Conservation (phyloP, 139 green algal species). For the Parachlorella kessleri region DNA sequence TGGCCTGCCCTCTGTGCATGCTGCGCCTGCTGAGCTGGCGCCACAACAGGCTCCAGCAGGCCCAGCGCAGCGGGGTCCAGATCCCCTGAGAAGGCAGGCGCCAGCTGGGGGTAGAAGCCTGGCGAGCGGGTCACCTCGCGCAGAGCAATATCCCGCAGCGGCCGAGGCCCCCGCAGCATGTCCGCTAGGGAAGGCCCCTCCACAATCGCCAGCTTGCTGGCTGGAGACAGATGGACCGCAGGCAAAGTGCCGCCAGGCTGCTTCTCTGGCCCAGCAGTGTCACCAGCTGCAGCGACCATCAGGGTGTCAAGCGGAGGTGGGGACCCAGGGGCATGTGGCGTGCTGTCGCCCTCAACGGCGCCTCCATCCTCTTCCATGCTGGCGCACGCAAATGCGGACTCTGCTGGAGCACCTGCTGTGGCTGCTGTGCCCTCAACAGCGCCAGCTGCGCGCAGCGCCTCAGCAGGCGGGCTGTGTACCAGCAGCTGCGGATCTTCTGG, state of each 20-base stretch:
- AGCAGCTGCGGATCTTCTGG: slow-evolving; percentile 14
- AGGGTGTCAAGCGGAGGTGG: too few species aligned
- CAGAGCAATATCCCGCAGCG: neutral
- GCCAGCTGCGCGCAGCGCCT: neutral
- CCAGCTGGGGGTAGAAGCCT: neutral
- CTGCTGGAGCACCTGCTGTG: too few species aligned
- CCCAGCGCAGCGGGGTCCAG: neutral
- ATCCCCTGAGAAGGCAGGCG: too few species aligned
- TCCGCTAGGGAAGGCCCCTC: neutral
- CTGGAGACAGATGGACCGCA: neutral
- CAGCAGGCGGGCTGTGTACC: slow-evolving; percentile 17
- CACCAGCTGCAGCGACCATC: too few species aligned
- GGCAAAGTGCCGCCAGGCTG: too few species aligned
- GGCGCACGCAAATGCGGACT: too few species aligned
- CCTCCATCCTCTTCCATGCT: too few species aligned
- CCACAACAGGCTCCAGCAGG: neutral
- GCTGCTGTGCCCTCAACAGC: too few species aligned
- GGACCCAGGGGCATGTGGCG: too few species aligned
- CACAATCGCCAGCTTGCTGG: neutral
- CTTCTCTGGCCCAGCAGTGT: too few species aligned
- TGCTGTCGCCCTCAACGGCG: too few species aligned
- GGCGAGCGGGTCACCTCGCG: neutral
- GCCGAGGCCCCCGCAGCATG: neutral
- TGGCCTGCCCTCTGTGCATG: neutral
- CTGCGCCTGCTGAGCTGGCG: slow-evolving; percentile 1